A percentile compares a stretch with the other conserved stretches of the same genome.
Evolutionary conservation across 768 basidiomycete genomes (phyloP).

Genomic region (Mycena latifolia): DNA sequence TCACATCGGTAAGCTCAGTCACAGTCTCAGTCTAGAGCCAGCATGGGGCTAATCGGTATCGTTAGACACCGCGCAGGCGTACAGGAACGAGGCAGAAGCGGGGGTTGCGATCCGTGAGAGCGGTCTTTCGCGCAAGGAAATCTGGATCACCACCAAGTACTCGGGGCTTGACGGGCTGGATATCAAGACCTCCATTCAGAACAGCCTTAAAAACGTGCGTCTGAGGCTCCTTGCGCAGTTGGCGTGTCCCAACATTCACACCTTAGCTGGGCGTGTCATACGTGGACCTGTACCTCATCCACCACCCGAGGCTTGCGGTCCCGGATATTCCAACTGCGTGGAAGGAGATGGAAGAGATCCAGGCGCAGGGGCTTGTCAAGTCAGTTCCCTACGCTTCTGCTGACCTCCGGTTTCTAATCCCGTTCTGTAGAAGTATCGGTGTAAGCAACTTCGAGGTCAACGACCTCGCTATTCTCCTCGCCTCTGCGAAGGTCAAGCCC

Average conservation of each 20-base stretch:
- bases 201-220: constrained; percentile 68
- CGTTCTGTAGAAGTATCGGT: constrained; percentile 69
- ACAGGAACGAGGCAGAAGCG: constrained; percentile 71
- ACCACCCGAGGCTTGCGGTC: constrained; percentile 63
- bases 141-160: constrained; percentile 78
- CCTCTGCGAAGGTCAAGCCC: constrained; percentile 72
- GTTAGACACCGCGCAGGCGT: constrained; percentile 72
- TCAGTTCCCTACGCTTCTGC: constrained; percentile 38
- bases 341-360: constrained; percentile 72
- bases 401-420: neutral
- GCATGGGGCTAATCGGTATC: neutral
- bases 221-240: neutral
- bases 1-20: constrained; percentile 64
- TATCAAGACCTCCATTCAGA: constrained; percentile 65
- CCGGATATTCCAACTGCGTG: constrained; percentile 74
- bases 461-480: constrained; percentile 66
- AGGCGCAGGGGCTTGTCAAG: constrained; percentile 70
- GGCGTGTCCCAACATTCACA: neutral
- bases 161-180: constrained; percentile 64
- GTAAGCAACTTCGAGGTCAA: constrained; percentile 75
- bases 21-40: neutral
- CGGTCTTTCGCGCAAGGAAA: constrained; percentile 64
- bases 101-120: constrained; percentile 67
- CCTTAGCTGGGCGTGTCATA: constrained; percentile 70
- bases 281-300: constrained; percentile 81